Conservation (phyloP, 1,284 basidiomycete genomes). For the Bjerkandera adusta region DNA sequence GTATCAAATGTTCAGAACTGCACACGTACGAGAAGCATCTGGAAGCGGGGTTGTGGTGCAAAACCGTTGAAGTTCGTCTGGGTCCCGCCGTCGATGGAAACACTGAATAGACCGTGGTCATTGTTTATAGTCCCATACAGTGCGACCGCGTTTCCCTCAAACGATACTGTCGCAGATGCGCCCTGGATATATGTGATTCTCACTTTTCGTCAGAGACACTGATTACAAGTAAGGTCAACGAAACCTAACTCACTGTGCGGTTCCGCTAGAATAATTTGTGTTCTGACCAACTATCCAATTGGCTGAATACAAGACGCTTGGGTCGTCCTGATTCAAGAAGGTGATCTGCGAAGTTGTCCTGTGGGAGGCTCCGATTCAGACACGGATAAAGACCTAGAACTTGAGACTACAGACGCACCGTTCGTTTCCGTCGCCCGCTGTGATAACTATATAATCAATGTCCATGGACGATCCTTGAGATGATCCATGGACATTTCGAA, state of each 20-base stretch:
- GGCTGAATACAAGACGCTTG: slow-evolving; percentile 1
- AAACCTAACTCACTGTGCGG: slow-evolving; percentile 8
- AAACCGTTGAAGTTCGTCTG: slow-evolving; percentile 1
- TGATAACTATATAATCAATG: background rate
- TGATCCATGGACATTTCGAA: background rate
- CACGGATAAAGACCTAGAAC: background rate
- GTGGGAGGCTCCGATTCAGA: too few relatives aligned
- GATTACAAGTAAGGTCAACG: background rate
- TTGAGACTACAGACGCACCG: background rate
- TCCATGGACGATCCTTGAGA: background rate
- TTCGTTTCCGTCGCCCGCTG: background rate
- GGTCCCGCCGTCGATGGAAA: slow-evolving; percentile 5
- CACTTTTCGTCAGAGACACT: background rate
- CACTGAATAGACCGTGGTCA: slow-evolving; percentile 9
- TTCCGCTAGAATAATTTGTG: slow-evolving; percentile 1
- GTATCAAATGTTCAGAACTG: too few relatives aligned
- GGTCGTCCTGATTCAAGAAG: background rate
- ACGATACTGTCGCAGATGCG: slow-evolving; percentile 5
- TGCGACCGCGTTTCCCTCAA: slow-evolving; percentile 9
- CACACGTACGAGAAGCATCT: slow-evolving; percentile 6
- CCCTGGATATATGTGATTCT: slow-evolving; percentile 5
- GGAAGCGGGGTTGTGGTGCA: background rate
- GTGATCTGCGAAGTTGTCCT: background rate
- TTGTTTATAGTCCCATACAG: slow-evolving; percentile 8
- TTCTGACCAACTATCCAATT: slow-evolving; percentile 3